A percentile compares a stretch with the other conserved stretches of the same genome.
Evolutionary conservation across 176 grass and related monocot species (phyloP).

Genomic region (Poa pratensis): DNA sequence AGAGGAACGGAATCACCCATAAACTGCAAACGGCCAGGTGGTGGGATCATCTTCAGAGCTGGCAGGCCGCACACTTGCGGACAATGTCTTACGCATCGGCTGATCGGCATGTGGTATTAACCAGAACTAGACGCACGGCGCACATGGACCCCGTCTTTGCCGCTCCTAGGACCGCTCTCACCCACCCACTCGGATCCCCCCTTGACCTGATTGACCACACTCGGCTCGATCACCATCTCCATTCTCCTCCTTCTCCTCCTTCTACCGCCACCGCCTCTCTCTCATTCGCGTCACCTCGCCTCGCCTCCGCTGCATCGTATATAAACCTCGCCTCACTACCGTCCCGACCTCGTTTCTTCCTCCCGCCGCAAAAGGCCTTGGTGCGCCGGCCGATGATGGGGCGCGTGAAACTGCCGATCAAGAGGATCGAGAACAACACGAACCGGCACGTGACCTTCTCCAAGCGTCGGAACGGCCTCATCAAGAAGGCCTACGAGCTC

Average conservation of each 20-base stretch:
- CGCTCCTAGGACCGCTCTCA: conserved; percentile 38
- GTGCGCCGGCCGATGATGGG: conserved; percentile 25
- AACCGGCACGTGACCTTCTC: conserved; percentile 67
- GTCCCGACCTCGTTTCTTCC: no score
- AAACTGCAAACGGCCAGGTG: no score
- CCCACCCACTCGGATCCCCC: neutral
- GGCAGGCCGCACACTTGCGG: no score
- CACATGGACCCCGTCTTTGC: neutral
- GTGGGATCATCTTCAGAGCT: no score
- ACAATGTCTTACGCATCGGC: no score
- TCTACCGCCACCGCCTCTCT: neutral
- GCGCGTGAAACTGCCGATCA: conserved; percentile 58
- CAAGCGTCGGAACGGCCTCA: conserved; percentile 59
- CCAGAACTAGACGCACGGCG: no score
- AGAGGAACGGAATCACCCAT: no score
- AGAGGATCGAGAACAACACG: conserved; percentile 61
- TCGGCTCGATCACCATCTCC: neutral
- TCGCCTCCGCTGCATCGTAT: neutral
- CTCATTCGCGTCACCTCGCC: neutral
- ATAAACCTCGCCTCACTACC: neutral
- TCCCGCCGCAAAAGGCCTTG: neutral
- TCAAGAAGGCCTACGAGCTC: conserved; percentile 68
- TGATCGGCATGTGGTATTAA: no score
- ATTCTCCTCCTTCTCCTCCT: neutral
- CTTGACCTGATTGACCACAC: neutral